phyloP scores from a whole-genome alignment of 768 basidiomycete genomes.

The Clavaria fumosa region DNA sequence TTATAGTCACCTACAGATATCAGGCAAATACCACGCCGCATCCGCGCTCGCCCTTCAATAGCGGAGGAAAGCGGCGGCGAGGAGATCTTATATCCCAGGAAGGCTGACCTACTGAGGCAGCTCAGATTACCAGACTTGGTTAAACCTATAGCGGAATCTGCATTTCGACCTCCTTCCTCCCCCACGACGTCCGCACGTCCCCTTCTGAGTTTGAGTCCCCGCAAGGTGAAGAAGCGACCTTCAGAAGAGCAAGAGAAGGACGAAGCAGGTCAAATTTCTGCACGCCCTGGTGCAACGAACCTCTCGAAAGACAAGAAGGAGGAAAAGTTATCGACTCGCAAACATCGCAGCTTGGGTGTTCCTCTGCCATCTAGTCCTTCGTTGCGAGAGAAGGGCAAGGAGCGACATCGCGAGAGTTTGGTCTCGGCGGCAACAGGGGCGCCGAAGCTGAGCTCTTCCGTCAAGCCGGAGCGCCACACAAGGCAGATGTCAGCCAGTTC shows the following conservation, averaged over 20 bases:
- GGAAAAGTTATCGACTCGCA: conserved; percentile 37
- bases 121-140: conserved; percentile 15
- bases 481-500: conserved; percentile 58
- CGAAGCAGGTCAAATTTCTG: conserved; percentile 42
- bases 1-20: conserved; percentile 27
- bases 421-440: conserved; percentile 27
- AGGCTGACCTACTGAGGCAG: conserved; percentile 24
- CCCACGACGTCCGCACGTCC: conserved; percentile 63
- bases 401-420: conserved; percentile 39
- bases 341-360: conserved; percentile 59
- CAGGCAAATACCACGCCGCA: conserved; percentile 28
- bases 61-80: conserved; percentile 82
- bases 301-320: conserved; percentile 34
- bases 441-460: conserved; percentile 19
- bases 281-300: conserved; percentile 27
- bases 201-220: conserved; percentile 34
- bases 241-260: conserved; percentile 79
- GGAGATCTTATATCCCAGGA: conserved; percentile 77
- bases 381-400: conserved; percentile 34
- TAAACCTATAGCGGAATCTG: conserved; percentile 19
- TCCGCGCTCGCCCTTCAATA: conserved; percentile 48
- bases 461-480: conserved; percentile 30
- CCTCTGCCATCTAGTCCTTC: conserved; percentile 25
- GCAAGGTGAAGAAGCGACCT: conserved; percentile 55
- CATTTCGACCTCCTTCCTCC: conserved; percentile 22